Conservation (phyloP, 2,329 filamentous ascomycete species). For the Ramularia collo-cygni region DNA sequence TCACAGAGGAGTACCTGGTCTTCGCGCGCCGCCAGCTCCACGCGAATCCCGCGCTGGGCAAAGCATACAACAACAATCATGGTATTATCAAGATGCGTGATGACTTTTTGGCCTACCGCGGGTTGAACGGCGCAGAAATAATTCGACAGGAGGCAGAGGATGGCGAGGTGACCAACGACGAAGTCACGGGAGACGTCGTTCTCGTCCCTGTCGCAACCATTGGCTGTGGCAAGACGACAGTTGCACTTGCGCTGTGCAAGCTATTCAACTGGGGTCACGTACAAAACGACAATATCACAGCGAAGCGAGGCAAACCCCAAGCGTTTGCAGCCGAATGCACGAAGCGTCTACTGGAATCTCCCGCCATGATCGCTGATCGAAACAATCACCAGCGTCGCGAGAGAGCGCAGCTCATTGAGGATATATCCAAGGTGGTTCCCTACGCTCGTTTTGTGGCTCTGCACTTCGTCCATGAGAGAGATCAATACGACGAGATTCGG, state of each 20-base stretch:
- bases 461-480: conserved; percentile 72
- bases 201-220: conserved; percentile 90
- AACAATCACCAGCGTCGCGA: conserved; percentile 91
- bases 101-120: conserved; percentile 76
- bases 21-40: conserved; percentile 72
- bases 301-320: conserved; percentile 64
- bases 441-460: conserved; percentile 72
- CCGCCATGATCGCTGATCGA: conserved; percentile 80
- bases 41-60: conserved; percentile 59
- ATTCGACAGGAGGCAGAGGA: conserved; percentile 64
- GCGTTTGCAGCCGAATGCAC: conserved; percentile 68
- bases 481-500: conserved; percentile 63
- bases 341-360: conserved; percentile 54
- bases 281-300: conserved; percentile 93
- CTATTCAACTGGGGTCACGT: conserved; percentile 89
- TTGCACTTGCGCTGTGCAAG: conserved; percentile 72
- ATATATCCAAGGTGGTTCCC: conserved; percentile 57
- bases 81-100: conserved; percentile 89
- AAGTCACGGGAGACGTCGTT: conserved; percentile 62
- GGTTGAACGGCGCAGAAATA: conserved; percentile 81
- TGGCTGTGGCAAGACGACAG: conserved; percentile 92
- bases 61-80: conserved; percentile 77
- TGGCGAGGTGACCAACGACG: conserved; percentile 44
- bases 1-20: conserved; percentile 83
- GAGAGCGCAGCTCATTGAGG: conserved; percentile 76